These are phyloP conservation scores for Neonectria coccinea DNA, from an alignment of 2,329 filamentous ascomycete species.

Conservation along the genomic window DNA sequence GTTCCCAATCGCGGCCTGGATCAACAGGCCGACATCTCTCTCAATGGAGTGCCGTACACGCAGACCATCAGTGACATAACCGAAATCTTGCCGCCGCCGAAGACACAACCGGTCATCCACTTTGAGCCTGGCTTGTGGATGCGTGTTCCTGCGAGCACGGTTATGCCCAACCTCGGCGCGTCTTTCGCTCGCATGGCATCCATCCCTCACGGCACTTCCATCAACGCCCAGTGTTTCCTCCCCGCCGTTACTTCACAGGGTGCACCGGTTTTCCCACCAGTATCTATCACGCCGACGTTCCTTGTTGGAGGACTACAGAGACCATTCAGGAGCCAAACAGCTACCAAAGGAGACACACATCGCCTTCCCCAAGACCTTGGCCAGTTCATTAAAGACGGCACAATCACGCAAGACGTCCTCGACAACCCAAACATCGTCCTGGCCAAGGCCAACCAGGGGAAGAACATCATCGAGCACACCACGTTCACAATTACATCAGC, in stretches of 20 bases:
- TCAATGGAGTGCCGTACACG: slow-evolving; percentile 52
- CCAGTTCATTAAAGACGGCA: slow-evolving; percentile 44
- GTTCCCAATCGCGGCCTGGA: slow-evolving; percentile 54
- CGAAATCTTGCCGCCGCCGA: slow-evolving; percentile 37
- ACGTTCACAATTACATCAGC: neutral
- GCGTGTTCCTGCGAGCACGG: slow-evolving; percentile 49
- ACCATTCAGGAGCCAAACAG: slow-evolving; percentile 28
- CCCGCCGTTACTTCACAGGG: slow-evolving; percentile 33
- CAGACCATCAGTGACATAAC: slow-evolving; percentile 52
- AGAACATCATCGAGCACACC: neutral
- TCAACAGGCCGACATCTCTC: slow-evolving; percentile 49
- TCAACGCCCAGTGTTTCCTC: slow-evolving; percentile 53
- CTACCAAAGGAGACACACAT: slow-evolving; percentile 25
- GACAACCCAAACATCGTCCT: slow-evolving; percentile 43
- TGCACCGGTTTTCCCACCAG: slow-evolving; percentile 31
- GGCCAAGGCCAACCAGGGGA: neutral
- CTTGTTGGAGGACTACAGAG: slow-evolving; percentile 11
- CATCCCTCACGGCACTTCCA: slow-evolving; percentile 58
- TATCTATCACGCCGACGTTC: slow-evolving; percentile 46
- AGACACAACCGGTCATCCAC: slow-evolving; percentile 50
- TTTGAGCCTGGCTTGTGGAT: slow-evolving; percentile 57
- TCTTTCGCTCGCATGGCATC: slow-evolving; percentile 54
- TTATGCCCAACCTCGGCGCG: slow-evolving; percentile 36
- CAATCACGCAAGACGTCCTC: slow-evolving; percentile 50
- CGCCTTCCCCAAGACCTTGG: slow-evolving; percentile 48